phyloP scores from a whole-genome alignment of 2,329 filamentous ascomycete species.

The Penicillium sp. region DNA sequence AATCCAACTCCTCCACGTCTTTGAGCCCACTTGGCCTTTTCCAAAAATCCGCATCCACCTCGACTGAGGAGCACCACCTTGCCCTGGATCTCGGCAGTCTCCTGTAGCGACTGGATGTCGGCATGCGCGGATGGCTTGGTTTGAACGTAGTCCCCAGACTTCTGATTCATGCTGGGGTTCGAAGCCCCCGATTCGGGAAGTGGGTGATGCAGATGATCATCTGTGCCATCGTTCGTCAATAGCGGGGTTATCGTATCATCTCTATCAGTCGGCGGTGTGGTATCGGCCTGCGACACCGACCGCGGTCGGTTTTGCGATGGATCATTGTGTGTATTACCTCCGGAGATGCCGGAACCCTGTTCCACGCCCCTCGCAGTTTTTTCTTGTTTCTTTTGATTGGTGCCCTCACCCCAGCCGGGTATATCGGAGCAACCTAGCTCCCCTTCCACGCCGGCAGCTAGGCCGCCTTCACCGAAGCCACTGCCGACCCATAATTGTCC shows the following conservation, averaged over 20 bases:
- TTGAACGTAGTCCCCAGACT: constrained; percentile 35
- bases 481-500: constrained; percentile 92
- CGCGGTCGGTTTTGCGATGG: constrained; percentile 23
- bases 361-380: constrained; percentile 22
- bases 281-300: constrained; percentile 26
- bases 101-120: constrained; percentile 88
- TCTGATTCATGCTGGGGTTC: constrained; percentile 35
- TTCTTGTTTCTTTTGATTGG: constrained; percentile 41
- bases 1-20: constrained; percentile 83
- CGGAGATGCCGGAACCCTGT: constrained; percentile 25
- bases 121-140: constrained; percentile 61
- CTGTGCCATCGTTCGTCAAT: constrained; percentile 71
- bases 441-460: constrained; percentile 63
- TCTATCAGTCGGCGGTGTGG: constrained; percentile 19
- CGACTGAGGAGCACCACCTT: constrained; percentile 90
- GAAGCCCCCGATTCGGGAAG: constrained; percentile 47
- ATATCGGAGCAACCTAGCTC: constrained; percentile 96
- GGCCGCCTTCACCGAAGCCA: constrained; percentile 75
- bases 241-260: constrained; percentile 19
- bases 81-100: constrained; percentile 87
- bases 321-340: constrained; percentile 25
- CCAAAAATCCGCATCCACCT: constrained; percentile 92
- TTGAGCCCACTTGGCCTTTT: constrained; percentile 97
- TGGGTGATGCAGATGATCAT: constrained; percentile 75
- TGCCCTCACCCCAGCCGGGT: constrained; percentile 76